These are phyloP conservation scores for Penicillium vulpinum DNA, from an alignment of 2,329 filamentous ascomycete genomes.

Conservation along the genomic window DNA sequence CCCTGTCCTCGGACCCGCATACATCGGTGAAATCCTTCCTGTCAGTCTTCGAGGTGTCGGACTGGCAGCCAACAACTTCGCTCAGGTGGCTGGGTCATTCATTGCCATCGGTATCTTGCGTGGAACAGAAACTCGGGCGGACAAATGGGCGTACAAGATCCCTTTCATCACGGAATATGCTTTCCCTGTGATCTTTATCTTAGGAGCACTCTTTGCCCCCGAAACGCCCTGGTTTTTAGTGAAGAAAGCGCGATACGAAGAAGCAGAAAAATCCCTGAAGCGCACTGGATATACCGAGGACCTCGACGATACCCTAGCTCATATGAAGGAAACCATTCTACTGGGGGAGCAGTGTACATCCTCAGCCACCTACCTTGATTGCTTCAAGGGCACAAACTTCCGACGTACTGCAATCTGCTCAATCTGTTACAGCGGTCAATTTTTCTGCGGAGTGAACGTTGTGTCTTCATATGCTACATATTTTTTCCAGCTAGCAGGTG, in stretches of 20 bases:
- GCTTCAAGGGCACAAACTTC: slow-evolving; percentile 29
- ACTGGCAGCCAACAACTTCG: slow-evolving; percentile 32
- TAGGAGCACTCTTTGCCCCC: slow-evolving; percentile 23
- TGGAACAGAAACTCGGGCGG: slow-evolving; percentile 20
- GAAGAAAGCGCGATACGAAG: slow-evolving; percentile 22
- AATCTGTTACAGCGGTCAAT: slow-evolving; percentile 34
- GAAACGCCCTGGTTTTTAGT: slow-evolving; percentile 31
- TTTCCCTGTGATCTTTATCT: slow-evolving; percentile 24
- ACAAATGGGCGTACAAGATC: slow-evolving; percentile 24
- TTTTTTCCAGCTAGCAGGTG: slow-evolving; percentile 38
- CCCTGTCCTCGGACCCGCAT: slow-evolving; percentile 54
- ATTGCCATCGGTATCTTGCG: slow-evolving; percentile 34
- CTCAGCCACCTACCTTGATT: slow-evolving; percentile 23
- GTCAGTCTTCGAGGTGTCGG: slow-evolving; percentile 33
- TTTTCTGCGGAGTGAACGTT: slow-evolving; percentile 28
- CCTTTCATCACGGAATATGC: slow-evolving; percentile 30
- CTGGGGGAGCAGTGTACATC: slow-evolving; percentile 24
- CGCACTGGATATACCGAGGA: slow-evolving; percentile 21
- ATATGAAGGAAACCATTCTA: slow-evolving; percentile 31
- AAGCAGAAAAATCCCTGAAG: slow-evolving; percentile 16
- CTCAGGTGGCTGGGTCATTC: slow-evolving; percentile 35
- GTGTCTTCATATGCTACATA: slow-evolving; percentile 34
- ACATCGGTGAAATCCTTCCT: slow-evolving; percentile 33
- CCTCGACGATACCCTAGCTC: slow-evolving; percentile 23
- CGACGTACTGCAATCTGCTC: slow-evolving; percentile 30